Evolutionary conservation across 2,329 filamentous ascomycete species (phyloP).

Genomic region (Talaromyces rugulosus): DNA sequence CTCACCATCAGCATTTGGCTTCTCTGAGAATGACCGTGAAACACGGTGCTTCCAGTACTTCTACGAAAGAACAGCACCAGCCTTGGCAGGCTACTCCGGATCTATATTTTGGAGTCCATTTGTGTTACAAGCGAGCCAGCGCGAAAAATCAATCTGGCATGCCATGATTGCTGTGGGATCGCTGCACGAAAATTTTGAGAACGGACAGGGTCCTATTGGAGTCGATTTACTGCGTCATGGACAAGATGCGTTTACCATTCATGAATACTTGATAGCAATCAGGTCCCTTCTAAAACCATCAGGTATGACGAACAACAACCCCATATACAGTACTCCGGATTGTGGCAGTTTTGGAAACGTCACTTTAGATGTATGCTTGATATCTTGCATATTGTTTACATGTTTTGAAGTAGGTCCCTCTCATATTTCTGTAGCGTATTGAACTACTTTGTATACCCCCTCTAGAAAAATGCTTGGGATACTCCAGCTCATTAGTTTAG

Average conservation of each 20-base stretch:
- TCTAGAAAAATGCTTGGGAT: neutral
- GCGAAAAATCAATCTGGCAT: neutral
- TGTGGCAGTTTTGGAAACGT: neutral
- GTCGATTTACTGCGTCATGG: neutral
- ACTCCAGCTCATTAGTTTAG: conserved; percentile 4
- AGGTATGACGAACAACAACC: neutral
- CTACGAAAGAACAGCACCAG: neutral
- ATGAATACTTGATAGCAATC: conserved; percentile 7
- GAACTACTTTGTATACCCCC: neutral
- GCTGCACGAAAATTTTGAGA: conserved; percentile 1
- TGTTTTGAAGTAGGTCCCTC: conserved; percentile 7
- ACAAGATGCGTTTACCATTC: conserved; percentile 4
- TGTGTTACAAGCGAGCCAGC: neutral
- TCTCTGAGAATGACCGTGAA: neutral
- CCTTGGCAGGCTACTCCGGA: conserved; percentile 4
- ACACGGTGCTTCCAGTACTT: neutral
- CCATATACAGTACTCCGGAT: neutral
- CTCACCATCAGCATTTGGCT: neutral
- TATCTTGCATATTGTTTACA: conserved; percentile 6
- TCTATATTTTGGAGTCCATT: conserved; percentile 2
- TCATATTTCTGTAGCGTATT: neutral
- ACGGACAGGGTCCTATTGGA: neutral
- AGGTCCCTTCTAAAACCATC: neutral
- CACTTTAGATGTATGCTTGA: neutral
- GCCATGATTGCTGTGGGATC: conserved; percentile 6